Percentiles rank a stretch among this genome's conserved stretches.
These are phyloP conservation scores for Pseudogymnoascus sp. DNA, from an alignment of 2,329 filamentous ascomycete genomes.

Conservation along the genomic window DNA sequence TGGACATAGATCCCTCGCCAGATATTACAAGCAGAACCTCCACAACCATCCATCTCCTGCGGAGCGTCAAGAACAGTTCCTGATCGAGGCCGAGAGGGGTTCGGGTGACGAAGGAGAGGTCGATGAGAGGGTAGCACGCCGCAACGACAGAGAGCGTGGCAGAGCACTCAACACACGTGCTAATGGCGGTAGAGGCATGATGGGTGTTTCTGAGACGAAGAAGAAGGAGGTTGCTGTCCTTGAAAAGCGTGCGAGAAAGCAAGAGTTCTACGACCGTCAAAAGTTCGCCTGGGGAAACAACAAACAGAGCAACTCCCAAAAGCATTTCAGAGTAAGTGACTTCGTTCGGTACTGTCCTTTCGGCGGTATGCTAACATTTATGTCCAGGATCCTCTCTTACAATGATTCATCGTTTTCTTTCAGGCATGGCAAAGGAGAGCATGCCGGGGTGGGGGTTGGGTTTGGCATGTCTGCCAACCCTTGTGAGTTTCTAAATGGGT, in stretches of 20 bases:
- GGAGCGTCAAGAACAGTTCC: constrained; percentile 61
- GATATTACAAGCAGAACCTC: constrained; percentile 89
- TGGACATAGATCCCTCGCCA: constrained; percentile 78
- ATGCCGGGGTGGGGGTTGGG: neutral
- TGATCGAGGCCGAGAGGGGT: constrained; percentile 45
- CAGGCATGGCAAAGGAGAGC: neutral
- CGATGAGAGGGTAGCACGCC: constrained; percentile 30
- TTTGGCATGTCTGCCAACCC: neutral
- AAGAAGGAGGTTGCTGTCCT: constrained; percentile 57
- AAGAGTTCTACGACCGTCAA: constrained; percentile 52
- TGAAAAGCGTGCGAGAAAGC: constrained; percentile 61
- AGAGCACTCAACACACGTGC: constrained; percentile 56
- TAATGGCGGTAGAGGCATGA: constrained; percentile 67
- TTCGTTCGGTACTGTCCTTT: neutral
- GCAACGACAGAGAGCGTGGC: constrained; percentile 36
- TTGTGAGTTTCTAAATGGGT: neutral
- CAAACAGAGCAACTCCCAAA: constrained; percentile 57
- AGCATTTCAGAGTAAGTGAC: constrained; percentile 55
- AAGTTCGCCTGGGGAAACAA: constrained; percentile 63
- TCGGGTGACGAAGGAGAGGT: constrained; percentile 38
- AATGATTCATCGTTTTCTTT: constrained; percentile 21
- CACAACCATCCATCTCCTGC: constrained; percentile 71
- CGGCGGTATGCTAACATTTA: constrained; percentile 18
- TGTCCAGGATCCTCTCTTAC: constrained; percentile 29
- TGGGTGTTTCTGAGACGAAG: constrained; percentile 66